Evolutionary conservation across 1,284 basidiomycete species (phyloP).

Genomic region (Tilletiaria anomala): DNA sequence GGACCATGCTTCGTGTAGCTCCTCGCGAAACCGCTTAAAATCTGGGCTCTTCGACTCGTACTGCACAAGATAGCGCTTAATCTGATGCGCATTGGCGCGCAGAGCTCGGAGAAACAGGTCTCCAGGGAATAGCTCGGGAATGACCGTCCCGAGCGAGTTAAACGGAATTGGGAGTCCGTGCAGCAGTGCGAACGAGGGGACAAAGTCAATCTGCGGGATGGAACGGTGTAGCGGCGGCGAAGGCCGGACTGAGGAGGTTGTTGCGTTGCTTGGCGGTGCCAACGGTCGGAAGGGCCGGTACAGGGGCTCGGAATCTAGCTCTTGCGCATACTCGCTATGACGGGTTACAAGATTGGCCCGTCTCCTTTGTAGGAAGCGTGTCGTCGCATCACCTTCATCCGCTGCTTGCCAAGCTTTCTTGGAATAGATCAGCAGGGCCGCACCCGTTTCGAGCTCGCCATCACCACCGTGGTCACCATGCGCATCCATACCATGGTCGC

Average conservation of each 20-base stretch:
- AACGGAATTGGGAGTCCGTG: constrained; percentile 86
- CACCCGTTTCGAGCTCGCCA: constrained; percentile 65
- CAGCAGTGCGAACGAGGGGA: constrained; percentile 76
- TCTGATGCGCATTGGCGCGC: constrained; percentile 59
- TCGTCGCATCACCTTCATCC: background rate
- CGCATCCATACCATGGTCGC: constrained; percentile 94
- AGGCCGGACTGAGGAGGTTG: too few relatives aligned
- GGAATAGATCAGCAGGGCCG: constrained; percentile 57
- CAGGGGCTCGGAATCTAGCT: constrained; percentile 44
- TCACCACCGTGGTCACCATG: constrained; percentile 94
- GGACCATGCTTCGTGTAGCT: constrained; percentile 5
- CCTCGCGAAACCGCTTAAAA: background rate
- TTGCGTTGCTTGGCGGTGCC: too few relatives aligned
- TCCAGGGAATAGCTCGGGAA: constrained; percentile 67
- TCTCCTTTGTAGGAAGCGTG: constrained; percentile 2
- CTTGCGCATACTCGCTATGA: background rate
- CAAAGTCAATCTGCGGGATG: constrained; percentile 84
- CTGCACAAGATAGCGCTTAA: constrained; percentile 59
- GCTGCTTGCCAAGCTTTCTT: background rate
- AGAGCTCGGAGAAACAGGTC: constrained; percentile 50
- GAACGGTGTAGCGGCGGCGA: too few relatives aligned
- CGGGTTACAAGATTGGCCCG: too few relatives aligned
- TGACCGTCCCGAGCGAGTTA: constrained; percentile 79
- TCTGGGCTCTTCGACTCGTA: constrained; percentile 44
- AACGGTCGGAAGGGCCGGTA: constrained; percentile 5